Conservation (phyloP, 169 alveolate species). For the Plasmodium fragile region DNA sequence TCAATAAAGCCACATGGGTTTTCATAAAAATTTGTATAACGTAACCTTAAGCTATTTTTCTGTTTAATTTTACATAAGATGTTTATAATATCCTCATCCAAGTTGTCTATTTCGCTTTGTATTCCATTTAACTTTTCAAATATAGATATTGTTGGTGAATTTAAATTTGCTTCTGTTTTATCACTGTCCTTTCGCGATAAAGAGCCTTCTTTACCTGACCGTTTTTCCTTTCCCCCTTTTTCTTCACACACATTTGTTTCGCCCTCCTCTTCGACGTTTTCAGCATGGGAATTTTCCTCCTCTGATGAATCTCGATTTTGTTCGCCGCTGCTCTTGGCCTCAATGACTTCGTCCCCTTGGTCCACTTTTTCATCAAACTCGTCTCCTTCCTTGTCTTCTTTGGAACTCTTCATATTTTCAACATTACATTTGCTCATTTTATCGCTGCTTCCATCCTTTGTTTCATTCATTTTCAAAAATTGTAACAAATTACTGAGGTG, state of each 20-base stretch:
- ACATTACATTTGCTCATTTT: neutral
- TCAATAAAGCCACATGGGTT: conserved; percentile 76
- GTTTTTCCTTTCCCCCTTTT: neutral
- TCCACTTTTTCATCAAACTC: neutral
- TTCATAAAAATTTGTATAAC: conserved; percentile 68
- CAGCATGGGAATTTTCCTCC: neutral
- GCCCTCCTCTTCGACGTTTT: neutral
- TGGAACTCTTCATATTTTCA: neutral
- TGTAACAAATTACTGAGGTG: conserved; percentile 30
- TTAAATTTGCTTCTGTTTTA: neutral
- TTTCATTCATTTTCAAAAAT: conserved; percentile 56
- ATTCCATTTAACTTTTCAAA: conserved; percentile 66
- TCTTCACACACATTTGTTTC: neutral
- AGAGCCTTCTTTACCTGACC: neutral
- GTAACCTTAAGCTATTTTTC: conserved; percentile 66
- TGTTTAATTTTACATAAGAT: conserved; percentile 60
- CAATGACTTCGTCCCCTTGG: neutral
- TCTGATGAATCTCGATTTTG: neutral
- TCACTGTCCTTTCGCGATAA: neutral
- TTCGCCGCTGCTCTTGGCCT: neutral
- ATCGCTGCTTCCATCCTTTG: neutral
- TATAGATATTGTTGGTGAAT: conserved; percentile 31
- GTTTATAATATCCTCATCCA: conserved; percentile 63
- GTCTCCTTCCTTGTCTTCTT: neutral
- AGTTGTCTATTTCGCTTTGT: conserved; percentile 53